phyloP scores from a whole-genome alignment of 1,139 yeast species.

The Maudiozyma humilis region DNA sequence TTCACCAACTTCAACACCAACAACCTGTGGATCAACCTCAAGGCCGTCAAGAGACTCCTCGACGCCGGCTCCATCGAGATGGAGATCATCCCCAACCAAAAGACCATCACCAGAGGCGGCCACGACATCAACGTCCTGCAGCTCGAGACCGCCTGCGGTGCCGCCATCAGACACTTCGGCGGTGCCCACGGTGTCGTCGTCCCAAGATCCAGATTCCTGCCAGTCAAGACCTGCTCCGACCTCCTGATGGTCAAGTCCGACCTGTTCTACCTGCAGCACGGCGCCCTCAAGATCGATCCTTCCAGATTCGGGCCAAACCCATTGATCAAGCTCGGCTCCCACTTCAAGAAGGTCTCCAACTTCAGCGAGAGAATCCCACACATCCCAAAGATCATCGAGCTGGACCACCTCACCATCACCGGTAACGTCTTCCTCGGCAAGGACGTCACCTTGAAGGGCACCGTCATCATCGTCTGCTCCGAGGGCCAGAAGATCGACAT shows the following conservation, averaged over 20 bases:
- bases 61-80: slow-evolving; percentile 75
- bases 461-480: slow-evolving; percentile 93
- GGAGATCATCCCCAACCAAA: slow-evolving; percentile 93
- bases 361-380: slow-evolving; percentile 88
- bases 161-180: slow-evolving; percentile 92
- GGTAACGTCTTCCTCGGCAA: slow-evolving; percentile 93
- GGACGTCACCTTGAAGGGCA: slow-evolving; percentile 86
- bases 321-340: slow-evolving; percentile 89
- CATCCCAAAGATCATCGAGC: slow-evolving; percentile 91
- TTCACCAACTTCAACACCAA: slow-evolving; percentile 97
- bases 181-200: slow-evolving; percentile 98
- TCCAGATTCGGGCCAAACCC: slow-evolving; percentile 90
- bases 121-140: slow-evolving; percentile 82
- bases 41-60: slow-evolving; percentile 86
- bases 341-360: slow-evolving; percentile 88
- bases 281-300: slow-evolving; percentile 78
- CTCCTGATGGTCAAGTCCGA: slow-evolving; percentile 93
- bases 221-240: slow-evolving; percentile 96
- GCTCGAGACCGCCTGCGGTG: slow-evolving; percentile 98
- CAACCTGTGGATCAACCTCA: slow-evolving; percentile 93
- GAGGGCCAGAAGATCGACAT: slow-evolving; percentile 95
- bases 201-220: slow-evolving; percentile 94
- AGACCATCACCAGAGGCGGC: slow-evolving; percentile 67
- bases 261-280: slow-evolving; percentile 83
- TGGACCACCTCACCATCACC: slow-evolving; percentile 94